Evolutionary conservation across 139 green algal species (phyloP).

Genomic region (Yamagishiella unicocca): DNA sequence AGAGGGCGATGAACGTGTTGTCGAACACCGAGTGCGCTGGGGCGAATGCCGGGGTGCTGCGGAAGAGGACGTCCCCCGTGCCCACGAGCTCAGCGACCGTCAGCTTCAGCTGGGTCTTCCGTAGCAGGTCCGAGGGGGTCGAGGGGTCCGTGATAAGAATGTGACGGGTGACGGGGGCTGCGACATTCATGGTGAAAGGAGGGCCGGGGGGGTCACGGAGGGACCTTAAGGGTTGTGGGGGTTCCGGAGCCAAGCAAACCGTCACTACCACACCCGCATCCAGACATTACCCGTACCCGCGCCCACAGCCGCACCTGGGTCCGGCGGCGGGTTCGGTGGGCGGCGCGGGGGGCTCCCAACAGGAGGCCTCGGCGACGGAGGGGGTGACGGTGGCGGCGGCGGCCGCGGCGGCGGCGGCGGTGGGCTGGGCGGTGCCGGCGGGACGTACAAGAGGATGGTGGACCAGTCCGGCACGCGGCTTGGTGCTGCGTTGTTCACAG

Average conservation of each 20-base stretch:
- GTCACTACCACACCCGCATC: too few species aligned
- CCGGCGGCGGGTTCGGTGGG: not conserved
- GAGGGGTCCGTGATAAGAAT: not conserved
- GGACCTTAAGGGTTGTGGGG: not conserved
- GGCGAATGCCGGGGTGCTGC: not conserved
- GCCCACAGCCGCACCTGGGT: not conserved
- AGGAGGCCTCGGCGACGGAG: not conserved
- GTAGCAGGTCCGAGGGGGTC: not conserved
- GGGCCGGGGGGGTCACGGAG: not conserved
- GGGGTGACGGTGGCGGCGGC: not conserved
- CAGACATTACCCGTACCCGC: too few species aligned
- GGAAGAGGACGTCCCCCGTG: not conserved
- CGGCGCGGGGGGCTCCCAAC: not conserved
- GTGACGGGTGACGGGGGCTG: not conserved
- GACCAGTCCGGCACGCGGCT: not conserved
- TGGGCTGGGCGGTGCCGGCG: not conserved
- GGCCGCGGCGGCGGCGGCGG: constrained; percentile 1
- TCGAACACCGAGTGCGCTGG: not conserved
- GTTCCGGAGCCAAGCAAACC: too few species aligned
- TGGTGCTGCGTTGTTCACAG: not conserved
- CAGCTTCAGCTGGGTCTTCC: constrained; percentile 4
- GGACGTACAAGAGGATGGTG: not conserved
- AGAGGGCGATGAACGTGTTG: constrained; percentile 9
- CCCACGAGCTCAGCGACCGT: not conserved
- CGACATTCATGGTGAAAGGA: not conserved